These are phyloP conservation scores for Kalanchoe fedtschenkoi DNA, from an alignment of 164 flowering plant genomes.

Conservation along the genomic window DNA sequence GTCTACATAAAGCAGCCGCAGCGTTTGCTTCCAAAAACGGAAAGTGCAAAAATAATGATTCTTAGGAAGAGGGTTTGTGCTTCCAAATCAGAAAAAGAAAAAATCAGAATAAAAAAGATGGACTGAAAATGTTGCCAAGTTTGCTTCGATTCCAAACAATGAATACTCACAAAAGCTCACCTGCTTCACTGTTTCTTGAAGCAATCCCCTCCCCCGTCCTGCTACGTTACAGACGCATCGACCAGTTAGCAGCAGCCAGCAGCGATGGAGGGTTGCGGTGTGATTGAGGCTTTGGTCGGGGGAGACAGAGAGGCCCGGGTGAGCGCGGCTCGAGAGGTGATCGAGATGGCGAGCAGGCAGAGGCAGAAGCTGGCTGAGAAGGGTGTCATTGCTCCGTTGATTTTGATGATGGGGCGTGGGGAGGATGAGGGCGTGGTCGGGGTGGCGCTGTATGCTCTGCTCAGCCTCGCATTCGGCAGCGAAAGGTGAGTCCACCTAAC, in stretches of 20 bases:
- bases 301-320: conserved; percentile 32
- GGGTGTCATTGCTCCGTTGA: conserved; percentile 29
- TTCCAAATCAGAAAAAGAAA: background rate
- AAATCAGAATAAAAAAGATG: background rate
- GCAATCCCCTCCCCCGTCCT: background rate
- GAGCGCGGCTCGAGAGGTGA: conserved; percentile 25
- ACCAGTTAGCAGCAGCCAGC: background rate
- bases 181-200: conserved; percentile 7
- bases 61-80: conserved; percentile 2
- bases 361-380: conserved; percentile 30
- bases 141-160: conserved; percentile 9
- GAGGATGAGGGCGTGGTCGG: conserved; percentile 29
- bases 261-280: conserved; percentile 27
- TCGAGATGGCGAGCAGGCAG: conserved; percentile 22
- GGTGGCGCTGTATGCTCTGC: conserved; percentile 50
- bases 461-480: conserved; percentile 45
- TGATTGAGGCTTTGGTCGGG: conserved; percentile 24
- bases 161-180: conserved; percentile 5
- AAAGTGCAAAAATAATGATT: conserved; percentile 2
- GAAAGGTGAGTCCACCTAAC: conserved; percentile 35
- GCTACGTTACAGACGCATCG: background rate
- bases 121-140: background rate
- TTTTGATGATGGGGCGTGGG: conserved; percentile 27
- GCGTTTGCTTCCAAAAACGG: conserved; percentile 1
- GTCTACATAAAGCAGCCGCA: background rate